Evolutionary conservation across 2,329 filamentous ascomycete species (phyloP).

Genomic region (Xylariaceae sp.): DNA sequence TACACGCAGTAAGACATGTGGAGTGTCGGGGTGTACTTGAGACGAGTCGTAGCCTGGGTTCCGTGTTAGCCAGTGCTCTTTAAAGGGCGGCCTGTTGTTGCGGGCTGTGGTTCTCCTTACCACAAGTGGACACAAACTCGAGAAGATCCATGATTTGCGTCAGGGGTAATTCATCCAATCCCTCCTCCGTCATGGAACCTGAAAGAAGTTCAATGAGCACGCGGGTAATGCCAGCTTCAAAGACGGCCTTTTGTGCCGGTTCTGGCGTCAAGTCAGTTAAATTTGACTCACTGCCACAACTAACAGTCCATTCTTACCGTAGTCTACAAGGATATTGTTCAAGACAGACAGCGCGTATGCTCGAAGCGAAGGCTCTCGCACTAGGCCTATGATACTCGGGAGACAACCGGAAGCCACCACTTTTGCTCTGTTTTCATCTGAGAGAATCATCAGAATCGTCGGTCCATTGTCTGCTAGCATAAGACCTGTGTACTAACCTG

Average conservation of each 20-base stretch:
- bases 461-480: not conserved
- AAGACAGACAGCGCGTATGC: conserved; percentile 54
- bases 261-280: conserved; percentile 37
- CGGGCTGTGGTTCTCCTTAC: conserved; percentile 29
- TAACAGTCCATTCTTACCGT: conserved; percentile 41
- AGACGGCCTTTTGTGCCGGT: conserved; percentile 52
- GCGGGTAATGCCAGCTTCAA: conserved; percentile 45
- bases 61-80: conserved; percentile 14
- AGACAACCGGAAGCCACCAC: conserved; percentile 48
- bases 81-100: not conserved
- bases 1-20: conserved; percentile 45
- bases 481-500: conserved; percentile 36
- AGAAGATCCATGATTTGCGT: conserved; percentile 54
- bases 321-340: conserved; percentile 59
- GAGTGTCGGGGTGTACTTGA: conserved; percentile 42
- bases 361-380: conserved; percentile 45
- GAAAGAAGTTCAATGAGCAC: conserved; percentile 47
- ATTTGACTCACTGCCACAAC: not conserved
- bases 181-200: conserved; percentile 38
- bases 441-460: not conserved
- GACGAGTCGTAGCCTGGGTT: conserved; percentile 41
- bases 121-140: conserved; percentile 47
- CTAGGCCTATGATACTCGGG: conserved; percentile 42
- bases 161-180: conserved; percentile 38
- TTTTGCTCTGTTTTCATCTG: conserved; percentile 55